A percentile compares a stretch with the other conserved stretches of the same genome.
Conservation (phyloP, 1,284 basidiomycete species). For the Leucoagaricus sp. region DNA sequence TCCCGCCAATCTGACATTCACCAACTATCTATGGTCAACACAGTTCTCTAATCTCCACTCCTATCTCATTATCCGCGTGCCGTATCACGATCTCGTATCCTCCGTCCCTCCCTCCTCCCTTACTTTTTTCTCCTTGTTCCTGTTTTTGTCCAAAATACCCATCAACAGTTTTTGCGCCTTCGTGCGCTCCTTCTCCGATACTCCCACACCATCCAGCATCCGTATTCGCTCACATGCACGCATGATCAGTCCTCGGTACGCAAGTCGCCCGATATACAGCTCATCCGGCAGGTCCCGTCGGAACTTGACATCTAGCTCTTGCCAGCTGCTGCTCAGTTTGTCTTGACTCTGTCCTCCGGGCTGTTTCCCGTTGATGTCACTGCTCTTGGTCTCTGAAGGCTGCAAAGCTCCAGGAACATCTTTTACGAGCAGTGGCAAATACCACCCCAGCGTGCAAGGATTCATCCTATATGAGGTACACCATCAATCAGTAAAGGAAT, state of each 20-base stretch:
- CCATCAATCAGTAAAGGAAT: slow-evolving; percentile 14
- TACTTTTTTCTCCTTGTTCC: slow-evolving; percentile 18
- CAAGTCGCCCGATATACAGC: slow-evolving; percentile 81
- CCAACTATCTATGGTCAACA: background rate
- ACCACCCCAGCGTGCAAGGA: slow-evolving; percentile 93
- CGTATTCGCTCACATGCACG: slow-evolving; percentile 64
- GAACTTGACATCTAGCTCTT: slow-evolving; percentile 82
- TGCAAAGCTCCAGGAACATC: slow-evolving; percentile 69
- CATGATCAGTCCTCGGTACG: slow-evolving; percentile 88
- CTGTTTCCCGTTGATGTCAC: slow-evolving; percentile 14
- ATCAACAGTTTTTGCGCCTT: slow-evolving; percentile 76
- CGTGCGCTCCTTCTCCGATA: slow-evolving; percentile 76
- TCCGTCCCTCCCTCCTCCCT: slow-evolving; percentile 14
- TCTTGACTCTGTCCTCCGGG: background rate
- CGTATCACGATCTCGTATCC: slow-evolving; percentile 9
- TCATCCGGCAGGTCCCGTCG: slow-evolving; percentile 86
- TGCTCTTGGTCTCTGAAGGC: slow-evolving; percentile 48
- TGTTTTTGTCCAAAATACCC: slow-evolving; percentile 50
- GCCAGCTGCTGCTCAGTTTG: slow-evolving; percentile 44
- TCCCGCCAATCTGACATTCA: slow-evolving; percentile 18
- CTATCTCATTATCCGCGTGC: slow-evolving; percentile 9
- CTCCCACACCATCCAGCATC: slow-evolving; percentile 80
- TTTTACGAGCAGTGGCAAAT: slow-evolving; percentile 80
- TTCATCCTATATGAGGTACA: slow-evolving; percentile 67
- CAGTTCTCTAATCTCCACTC: slow-evolving; percentile 8